A percentile compares a stretch with the other conserved stretches of the same genome.
Evolutionary conservation across 2,329 filamentous ascomycete genomes (phyloP).

Genomic region (Hymenoscyphus scutula): DNA sequence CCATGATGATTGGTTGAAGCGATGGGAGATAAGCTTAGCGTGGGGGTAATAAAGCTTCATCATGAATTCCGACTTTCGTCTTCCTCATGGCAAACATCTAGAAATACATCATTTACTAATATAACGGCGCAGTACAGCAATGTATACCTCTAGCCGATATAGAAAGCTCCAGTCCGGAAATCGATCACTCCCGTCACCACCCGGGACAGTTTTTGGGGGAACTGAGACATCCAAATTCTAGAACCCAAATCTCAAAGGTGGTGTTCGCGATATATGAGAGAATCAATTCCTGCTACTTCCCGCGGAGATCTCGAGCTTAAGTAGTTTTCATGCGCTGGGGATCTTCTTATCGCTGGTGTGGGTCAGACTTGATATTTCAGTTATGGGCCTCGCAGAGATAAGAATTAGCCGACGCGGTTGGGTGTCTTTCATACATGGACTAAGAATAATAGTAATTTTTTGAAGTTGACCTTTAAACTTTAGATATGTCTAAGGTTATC

Average conservation of each 20-base stretch:
- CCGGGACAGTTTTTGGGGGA: too few relatives aligned
- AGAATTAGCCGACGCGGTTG: conserved; percentile 4
- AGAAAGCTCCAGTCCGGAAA: too few relatives aligned
- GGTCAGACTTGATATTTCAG: not conserved
- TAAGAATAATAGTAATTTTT: too few relatives aligned
- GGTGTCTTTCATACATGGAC: not conserved
- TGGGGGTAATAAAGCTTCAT: not conserved
- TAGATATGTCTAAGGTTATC: too few relatives aligned
- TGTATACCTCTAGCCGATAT: too few relatives aligned
- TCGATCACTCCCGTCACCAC: too few relatives aligned
- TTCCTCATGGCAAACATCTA: not conserved
- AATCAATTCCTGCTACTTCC: not conserved
- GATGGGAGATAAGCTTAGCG: conserved; percentile 4
- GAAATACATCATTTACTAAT: not conserved
- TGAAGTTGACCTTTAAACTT: too few relatives aligned
- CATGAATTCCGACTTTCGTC: not conserved
- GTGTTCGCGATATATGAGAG: too few relatives aligned
- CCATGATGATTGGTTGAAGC: not conserved
- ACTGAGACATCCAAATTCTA: too few relatives aligned
- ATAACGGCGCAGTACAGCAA: not conserved
- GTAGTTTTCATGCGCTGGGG: conserved; percentile 4
- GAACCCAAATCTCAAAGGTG: too few relatives aligned
- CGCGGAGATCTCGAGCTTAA: conserved; percentile 15
- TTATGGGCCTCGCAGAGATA: conserved; percentile 13
- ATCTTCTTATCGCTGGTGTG: conserved; percentile 9